phyloP scores from a whole-genome alignment of 2,329 filamentous ascomycete species.

The Talaromyces verruculosus region DNA sequence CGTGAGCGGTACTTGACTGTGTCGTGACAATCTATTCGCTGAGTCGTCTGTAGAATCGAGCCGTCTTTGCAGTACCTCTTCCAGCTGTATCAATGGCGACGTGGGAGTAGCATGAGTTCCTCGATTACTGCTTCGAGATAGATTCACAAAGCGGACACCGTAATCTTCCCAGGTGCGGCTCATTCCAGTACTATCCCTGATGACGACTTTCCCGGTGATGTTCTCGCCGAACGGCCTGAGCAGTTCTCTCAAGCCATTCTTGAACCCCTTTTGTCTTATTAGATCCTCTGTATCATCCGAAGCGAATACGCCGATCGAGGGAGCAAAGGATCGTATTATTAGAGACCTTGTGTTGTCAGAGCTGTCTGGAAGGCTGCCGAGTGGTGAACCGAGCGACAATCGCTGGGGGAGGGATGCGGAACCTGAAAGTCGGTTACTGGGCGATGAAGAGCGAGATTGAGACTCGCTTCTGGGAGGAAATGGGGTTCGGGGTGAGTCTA shows the following conservation, averaged over 20 bases:
- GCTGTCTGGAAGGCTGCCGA: slow-evolving; percentile 55
- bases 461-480: slow-evolving; percentile 57
- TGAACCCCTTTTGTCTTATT: slow-evolving; percentile 78
- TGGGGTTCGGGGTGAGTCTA: slow-evolving; percentile 55
- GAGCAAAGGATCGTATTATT: slow-evolving; percentile 81
- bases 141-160: slow-evolving; percentile 76
- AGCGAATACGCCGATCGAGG: slow-evolving; percentile 82
- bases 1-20: slow-evolving; percentile 32
- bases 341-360: slow-evolving; percentile 61
- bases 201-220: slow-evolving; percentile 81
- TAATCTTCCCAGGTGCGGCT: slow-evolving; percentile 87
- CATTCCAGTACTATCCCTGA: slow-evolving; percentile 84
- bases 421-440: slow-evolving; percentile 60
- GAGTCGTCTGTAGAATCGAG: slow-evolving; percentile 70
- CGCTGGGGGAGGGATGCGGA: slow-evolving; percentile 52
- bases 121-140: slow-evolving; percentile 53
- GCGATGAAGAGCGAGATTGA: slow-evolving; percentile 67
- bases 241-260: slow-evolving; percentile 77
- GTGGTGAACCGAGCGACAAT: slow-evolving; percentile 45
- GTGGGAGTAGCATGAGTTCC: slow-evolving; percentile 36
- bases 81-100: slow-evolving; percentile 59
- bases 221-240: slow-evolving; percentile 88
- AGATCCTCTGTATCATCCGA: slow-evolving; percentile 82
- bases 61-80: slow-evolving; percentile 77
- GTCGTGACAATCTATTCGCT: slow-evolving; percentile 29